Percentiles rank a stretch among this genome's conserved stretches.
These are phyloP conservation scores for Balakata baccata DNA, from an alignment of 345 rosid genomes.

Conservation along the genomic window DNA sequence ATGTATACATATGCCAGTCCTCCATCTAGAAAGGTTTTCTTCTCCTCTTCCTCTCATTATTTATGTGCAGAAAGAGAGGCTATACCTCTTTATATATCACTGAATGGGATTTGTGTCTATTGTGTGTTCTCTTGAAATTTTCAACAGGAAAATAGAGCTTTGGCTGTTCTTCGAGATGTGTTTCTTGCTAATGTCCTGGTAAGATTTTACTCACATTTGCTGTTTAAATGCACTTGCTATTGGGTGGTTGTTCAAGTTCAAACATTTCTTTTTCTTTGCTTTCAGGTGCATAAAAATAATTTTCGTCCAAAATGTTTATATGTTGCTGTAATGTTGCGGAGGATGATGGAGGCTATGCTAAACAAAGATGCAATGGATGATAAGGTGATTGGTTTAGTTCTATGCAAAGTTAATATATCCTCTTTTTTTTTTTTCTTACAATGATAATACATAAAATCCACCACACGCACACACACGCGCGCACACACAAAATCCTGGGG, in stretches of 20 bases:
- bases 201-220: constrained; percentile 28
- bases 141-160: constrained; percentile 62
- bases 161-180: constrained; percentile 59
- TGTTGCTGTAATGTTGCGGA: constrained; percentile 92
- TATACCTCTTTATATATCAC: background rate
- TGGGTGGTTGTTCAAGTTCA: constrained; percentile 23
- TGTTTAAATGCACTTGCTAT: constrained; percentile 1
- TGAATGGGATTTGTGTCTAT: background rate
- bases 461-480: too few relatives aligned
- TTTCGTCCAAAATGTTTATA: constrained; percentile 85
- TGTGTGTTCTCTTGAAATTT: background rate
- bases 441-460: background rate
- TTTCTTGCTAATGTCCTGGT: constrained; percentile 93
- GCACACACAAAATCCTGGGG: background rate
- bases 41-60: background rate
- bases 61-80: background rate
- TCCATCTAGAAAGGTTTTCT: constrained; percentile 44
- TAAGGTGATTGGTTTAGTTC: constrained; percentile 49
- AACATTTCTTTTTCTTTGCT: constrained; percentile 17
- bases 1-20: constrained; percentile 36
- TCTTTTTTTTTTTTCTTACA: background rate
- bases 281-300: constrained; percentile 59
- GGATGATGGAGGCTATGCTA: constrained; percentile 87
- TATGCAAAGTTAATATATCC: background rate
- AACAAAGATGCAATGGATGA: constrained; percentile 99